These are phyloP conservation scores for Physaria fendleri DNA, from an alignment of 345 rosid genomes.

Conservation along the genomic window DNA sequence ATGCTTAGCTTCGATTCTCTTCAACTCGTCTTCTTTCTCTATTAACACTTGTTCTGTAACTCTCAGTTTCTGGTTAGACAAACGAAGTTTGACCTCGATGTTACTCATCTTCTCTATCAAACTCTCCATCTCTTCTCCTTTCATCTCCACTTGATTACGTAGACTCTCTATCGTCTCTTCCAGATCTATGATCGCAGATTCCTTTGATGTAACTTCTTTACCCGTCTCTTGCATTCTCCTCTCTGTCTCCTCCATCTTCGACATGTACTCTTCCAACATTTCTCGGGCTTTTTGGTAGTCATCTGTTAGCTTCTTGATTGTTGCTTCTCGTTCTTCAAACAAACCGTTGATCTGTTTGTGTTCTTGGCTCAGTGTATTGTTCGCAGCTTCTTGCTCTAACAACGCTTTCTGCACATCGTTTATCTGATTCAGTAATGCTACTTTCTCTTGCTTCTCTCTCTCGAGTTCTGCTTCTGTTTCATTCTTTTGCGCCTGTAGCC, in stretches of 20 bases:
- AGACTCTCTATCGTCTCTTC: slow-evolving; percentile 56
- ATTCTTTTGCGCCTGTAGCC: slow-evolving; percentile 34
- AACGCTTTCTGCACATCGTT: slow-evolving; percentile 40
- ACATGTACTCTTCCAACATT: slow-evolving; percentile 38
- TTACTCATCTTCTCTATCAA: slow-evolving; percentile 44
- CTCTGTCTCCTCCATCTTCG: slow-evolving; percentile 44
- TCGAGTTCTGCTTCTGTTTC: slow-evolving; percentile 42
- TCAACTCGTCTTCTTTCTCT: slow-evolving; percentile 65
- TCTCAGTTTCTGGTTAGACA: slow-evolving; percentile 92
- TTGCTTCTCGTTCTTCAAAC: slow-evolving; percentile 38
- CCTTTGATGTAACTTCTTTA: slow-evolving; percentile 35
- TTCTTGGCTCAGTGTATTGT: slow-evolving; percentile 45
- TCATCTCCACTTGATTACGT: slow-evolving; percentile 58
- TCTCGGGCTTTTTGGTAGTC: slow-evolving; percentile 42
- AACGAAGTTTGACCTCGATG: slow-evolving; percentile 78
- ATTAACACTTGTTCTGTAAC: slow-evolving; percentile 70
- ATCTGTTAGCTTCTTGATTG: slow-evolving; percentile 29
- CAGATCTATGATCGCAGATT: slow-evolving; percentile 40
- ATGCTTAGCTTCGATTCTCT: slow-evolving; percentile 55
- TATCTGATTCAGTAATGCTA: slow-evolving; percentile 33
- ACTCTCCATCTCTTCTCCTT: slow-evolving; percentile 66
- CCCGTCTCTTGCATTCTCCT: slow-evolving; percentile 40
- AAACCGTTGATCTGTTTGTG: slow-evolving; percentile 34
- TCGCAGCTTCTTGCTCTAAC: slow-evolving; percentile 32
- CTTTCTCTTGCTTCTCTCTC: slow-evolving; percentile 45